A percentile compares a stretch with the other conserved stretches of the same genome.
phyloP scores from a whole-genome alignment of 257 asterid genomes.

The Dorcoceras hygrometricum region DNA sequence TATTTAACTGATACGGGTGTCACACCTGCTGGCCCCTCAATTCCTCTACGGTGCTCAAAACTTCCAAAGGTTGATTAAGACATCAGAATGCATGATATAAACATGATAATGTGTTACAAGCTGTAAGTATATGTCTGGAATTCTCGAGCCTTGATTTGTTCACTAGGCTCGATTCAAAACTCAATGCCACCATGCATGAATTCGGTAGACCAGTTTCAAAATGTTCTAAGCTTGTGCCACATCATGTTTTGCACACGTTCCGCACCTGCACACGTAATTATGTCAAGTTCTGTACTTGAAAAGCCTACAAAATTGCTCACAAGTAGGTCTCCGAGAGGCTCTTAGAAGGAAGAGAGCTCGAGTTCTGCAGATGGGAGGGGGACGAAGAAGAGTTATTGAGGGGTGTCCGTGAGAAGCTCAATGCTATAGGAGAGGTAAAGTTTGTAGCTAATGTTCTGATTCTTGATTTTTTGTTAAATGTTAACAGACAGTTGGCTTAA shows the following conservation, averaged over 20 bases:
- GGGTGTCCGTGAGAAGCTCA: conserved; percentile 74
- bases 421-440: conserved; percentile 78
- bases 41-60: background rate
- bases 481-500: conserved; percentile 14
- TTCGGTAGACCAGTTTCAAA: background rate
- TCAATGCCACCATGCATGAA: background rate
- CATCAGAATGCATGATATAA: background rate
- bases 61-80: background rate
- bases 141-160: background rate
- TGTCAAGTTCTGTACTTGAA: conserved; percentile 2
- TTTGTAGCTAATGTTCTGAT: conserved; percentile 4
- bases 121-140: background rate
- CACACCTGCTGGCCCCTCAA: background rate
- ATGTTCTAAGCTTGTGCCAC: background rate
- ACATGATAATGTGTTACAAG: background rate
- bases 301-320: conserved; percentile 22
- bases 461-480: background rate
- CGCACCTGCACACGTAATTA: background rate
- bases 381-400: conserved; percentile 62
- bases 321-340: conserved; percentile 58
- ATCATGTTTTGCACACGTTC: background rate
- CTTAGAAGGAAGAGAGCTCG: conserved; percentile 63
- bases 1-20: background rate
- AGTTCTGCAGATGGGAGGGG: conserved; percentile 71
- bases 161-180: background rate